Base-by-base conservation (phyloP, 352 stramenopile species). In the Phytophthora pistaciae region DNA sequence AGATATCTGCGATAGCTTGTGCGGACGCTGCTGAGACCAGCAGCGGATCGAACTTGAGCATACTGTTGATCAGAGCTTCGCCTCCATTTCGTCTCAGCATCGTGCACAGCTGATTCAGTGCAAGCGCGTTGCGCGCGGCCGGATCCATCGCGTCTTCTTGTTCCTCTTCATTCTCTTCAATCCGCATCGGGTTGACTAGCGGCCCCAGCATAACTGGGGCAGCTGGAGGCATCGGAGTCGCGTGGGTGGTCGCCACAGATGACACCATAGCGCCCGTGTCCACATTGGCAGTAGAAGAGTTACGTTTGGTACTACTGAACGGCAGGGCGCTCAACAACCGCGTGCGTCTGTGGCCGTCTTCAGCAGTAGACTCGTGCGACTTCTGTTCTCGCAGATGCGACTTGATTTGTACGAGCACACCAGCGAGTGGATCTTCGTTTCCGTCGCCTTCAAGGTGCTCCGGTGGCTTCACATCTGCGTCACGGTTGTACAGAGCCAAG, bases 31-130 rank as follows among this genome's bases (percentile, higher is more conserved):
- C 59, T 10, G 80, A 90, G 3, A 90, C 75, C 11, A 79, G 56
- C 11, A 90, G 46, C 20, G 84, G 82, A 50, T 92, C 82, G 20
- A 92, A 88, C 21, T 80, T 80, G 5, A 89, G 80, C 80, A 92
- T 90, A 20, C 68, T 80, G 27, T 86, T 78, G 36, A 89, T 56
- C 66, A 92, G 74, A 1, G 70, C 76, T 60, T 79, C 75, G 2
- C 84, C 84, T 6, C 68, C 72, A 11, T 73, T 65, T 2, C 72
- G 82, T 9, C 62, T 74, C 3, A 92, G 60, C 84, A 92, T 88
- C 9, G 68, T 48, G 31, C 77, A 59, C 27, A 92, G 56, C 53
- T 89, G 84, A 9, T 71, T 78, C 56, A 82, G 31, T 3, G 80
- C 80, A 23, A 89, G 58, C 1, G 18, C 23, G 20, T 56, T 69